Percentiles rank a stretch among this genome's conserved stretches.
Conservation (phyloP, 495 filamentous ascomycete genomes). For the Aspergillus campestris region DNA sequence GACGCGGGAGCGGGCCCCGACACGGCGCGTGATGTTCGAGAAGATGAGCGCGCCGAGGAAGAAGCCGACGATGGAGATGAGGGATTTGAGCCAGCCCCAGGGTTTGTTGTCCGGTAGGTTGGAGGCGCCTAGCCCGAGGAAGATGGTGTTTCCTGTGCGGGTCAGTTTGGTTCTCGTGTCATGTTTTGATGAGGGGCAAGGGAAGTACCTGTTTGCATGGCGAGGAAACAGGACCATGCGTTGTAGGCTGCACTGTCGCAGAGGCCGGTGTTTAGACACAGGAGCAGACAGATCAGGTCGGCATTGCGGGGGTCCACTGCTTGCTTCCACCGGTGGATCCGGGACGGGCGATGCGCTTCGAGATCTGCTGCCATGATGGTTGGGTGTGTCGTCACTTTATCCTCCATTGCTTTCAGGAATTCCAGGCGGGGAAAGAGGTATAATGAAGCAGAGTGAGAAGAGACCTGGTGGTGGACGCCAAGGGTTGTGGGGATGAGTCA, state of each 20-base stretch:
- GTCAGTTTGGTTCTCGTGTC: neutral
- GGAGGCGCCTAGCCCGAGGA: conserved; percentile 52
- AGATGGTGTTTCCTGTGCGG: conserved; percentile 52
- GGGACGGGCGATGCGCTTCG: conserved; percentile 5
- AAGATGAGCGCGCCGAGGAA: conserved; percentile 46
- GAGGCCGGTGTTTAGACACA: conserved; percentile 50
- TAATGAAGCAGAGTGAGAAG: neutral
- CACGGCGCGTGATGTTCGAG: conserved; percentile 24
- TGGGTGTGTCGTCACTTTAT: conserved; percentile 1
- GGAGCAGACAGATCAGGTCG: conserved; percentile 45
- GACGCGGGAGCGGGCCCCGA: conserved; percentile 37
- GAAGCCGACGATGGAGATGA: conserved; percentile 51
- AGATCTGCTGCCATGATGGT: conserved; percentile 2
- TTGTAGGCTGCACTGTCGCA: conserved; percentile 56
- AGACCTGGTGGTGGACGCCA: too few species aligned
- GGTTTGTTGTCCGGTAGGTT: conserved; percentile 35
- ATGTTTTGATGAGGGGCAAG: neutral
- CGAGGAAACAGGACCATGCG: conserved; percentile 53
- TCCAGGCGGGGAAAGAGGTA: neutral
- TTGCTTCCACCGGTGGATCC: conserved; percentile 24
- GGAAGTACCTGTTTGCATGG: conserved; percentile 52
- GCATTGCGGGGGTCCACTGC: conserved; percentile 35
- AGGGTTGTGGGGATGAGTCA: too few species aligned
- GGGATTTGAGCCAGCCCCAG: conserved; percentile 57
- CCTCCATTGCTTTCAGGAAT: conserved; percentile 11